Base-by-base conservation (phyloP, 495 filamentous ascomycete genomes). In the Xylaria bambusicola region DNA sequence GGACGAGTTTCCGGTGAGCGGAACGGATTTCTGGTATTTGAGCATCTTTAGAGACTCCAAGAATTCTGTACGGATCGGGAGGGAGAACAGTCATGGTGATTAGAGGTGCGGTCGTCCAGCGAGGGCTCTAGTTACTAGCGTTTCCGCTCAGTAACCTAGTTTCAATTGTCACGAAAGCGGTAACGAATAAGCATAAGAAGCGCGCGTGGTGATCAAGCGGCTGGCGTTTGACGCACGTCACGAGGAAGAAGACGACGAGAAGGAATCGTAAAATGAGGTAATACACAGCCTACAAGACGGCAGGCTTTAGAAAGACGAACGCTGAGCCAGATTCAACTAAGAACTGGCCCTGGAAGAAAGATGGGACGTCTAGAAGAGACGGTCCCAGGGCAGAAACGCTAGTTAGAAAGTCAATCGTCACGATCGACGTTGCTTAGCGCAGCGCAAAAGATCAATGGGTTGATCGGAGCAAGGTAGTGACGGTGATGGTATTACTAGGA, bases 1-100 rank as follows among this genome's bases (percentile, higher is more conserved):
- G 84, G 52, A 91, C 93, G 23, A 97, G 88, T 75, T 96, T 98
- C 60, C 91, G 89, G 77, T 97, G 88, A 17, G 91, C 87, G 46
- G 81, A 78, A 60, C 91, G 87, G 70, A 98, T 93, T 58, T 87
- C 84, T 23, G 86, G 66, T 20, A 88, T 73, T 50, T 88, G 82
- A 40, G 91, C 91, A 71, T 90, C 84, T 67, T 86, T 89, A 40
- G 86, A 65, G 44, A 98, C 82, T 44, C 91, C 90, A 38, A 98
- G 83, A 15, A 84, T 77, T 54, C 81, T 84, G 82, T 98, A 98
- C 26, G 92, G 93, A 74, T 97, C 90, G 55, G 85, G 81, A 52
- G 89, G 87, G 57, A 88, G 78, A 46, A 79, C 77, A 52, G 74
- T 82, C 88, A 92, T 93, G 60, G 47, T 64, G 77, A 54, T 78